A percentile compares a stretch with the other conserved stretches of the same genome.
Evolutionary conservation across 2,329 filamentous ascomycete species (phyloP).

Genomic region (Claviceps monticola): DNA sequence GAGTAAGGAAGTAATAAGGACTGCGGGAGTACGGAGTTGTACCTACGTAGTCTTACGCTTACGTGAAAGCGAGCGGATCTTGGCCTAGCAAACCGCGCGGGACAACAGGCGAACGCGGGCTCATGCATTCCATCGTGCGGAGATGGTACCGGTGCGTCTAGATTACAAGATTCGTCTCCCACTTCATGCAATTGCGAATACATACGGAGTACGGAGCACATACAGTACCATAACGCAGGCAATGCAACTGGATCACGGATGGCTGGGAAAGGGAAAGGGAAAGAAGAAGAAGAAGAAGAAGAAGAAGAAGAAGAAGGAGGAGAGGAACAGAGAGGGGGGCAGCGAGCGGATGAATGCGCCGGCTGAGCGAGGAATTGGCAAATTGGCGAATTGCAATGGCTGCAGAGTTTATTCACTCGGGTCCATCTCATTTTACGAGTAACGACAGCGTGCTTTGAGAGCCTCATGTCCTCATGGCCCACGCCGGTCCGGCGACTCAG

Average conservation of each 20-base stretch:
- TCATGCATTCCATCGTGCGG: background rate
- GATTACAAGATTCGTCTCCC: no score
- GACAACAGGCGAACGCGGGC: background rate
- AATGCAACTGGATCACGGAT: background rate
- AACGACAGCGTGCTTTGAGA: background rate
- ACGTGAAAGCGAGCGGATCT: no score
- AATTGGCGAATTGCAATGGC: background rate
- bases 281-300: background rate
- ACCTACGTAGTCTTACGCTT: no score
- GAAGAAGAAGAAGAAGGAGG: background rate
- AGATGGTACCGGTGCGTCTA: no score
- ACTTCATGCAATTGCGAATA: no score
- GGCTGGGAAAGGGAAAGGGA: background rate
- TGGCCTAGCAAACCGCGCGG: background rate
- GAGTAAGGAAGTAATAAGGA: no score
- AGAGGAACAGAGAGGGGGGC: background rate
- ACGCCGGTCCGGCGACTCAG: background rate
- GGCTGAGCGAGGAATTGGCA: background rate
- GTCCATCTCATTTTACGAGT: conserved; percentile 3
- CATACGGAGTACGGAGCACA: no score
- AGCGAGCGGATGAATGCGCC: background rate
- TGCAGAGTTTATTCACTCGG: background rate
- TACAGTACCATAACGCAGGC: no score
- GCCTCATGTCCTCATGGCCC: background rate
- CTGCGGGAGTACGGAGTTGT: no score